These are phyloP conservation scores for Plasmodium sp. DNA, from an alignment of 169 alveolate species.

Conservation along the genomic window DNA sequence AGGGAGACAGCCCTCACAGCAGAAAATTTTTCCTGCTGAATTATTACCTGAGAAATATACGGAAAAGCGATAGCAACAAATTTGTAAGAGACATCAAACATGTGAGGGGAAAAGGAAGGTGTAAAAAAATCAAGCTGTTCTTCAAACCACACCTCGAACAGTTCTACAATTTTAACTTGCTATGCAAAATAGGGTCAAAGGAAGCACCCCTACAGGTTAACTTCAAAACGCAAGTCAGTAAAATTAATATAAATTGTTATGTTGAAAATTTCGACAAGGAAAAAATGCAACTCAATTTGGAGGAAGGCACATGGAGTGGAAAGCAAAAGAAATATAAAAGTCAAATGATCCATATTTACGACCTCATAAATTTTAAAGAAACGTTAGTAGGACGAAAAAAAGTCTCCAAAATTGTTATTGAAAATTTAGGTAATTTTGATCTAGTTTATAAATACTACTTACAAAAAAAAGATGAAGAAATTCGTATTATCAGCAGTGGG, in stretches of 20 bases:
- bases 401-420: slow-evolving; percentile 35
- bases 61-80: background rate
- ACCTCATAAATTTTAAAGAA: slow-evolving; percentile 37
- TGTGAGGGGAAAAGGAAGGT: slow-evolving; percentile 35
- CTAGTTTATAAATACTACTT: slow-evolving; percentile 49
- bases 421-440: slow-evolving; percentile 56
- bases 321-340: slow-evolving; percentile 14
- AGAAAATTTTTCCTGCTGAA: slow-evolving; percentile 19
- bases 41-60: slow-evolving; percentile 24
- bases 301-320: background rate
- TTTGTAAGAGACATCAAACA: slow-evolving; percentile 32
- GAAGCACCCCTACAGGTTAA: slow-evolving; percentile 49
- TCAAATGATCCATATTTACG: slow-evolving; percentile 16
- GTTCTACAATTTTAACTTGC: slow-evolving; percentile 60
- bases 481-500: slow-evolving; percentile 21
- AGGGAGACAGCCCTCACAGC: background rate
- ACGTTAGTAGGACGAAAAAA: slow-evolving; percentile 56
- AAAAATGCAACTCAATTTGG: slow-evolving; percentile 6
- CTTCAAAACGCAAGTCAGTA: slow-evolving; percentile 51
- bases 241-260: slow-evolving; percentile 61
- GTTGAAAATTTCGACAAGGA: slow-evolving; percentile 34
- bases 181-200: slow-evolving; percentile 27
- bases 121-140: slow-evolving; percentile 53
- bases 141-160: slow-evolving; percentile 65
- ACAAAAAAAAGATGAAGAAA: slow-evolving; percentile 58